These are phyloP conservation scores for Fusarium goolgardi DNA, from an alignment of 2,329 filamentous ascomycete genomes.

Conservation along the genomic window DNA sequence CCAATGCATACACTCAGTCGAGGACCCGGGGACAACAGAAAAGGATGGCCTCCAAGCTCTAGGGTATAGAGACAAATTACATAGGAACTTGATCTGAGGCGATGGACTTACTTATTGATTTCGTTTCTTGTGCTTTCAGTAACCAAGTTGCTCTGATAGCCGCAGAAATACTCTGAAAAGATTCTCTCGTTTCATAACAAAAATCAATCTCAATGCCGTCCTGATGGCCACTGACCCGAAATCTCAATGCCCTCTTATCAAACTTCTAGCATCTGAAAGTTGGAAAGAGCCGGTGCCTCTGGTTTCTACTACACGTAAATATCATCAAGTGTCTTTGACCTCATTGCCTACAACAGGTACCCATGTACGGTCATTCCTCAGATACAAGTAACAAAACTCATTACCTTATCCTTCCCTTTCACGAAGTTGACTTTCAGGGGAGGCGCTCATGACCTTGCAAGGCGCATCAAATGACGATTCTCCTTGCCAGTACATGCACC, in stretches of 20 bases:
- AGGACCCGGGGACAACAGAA: not conserved
- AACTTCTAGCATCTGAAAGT: not conserved
- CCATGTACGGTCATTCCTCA: not conserved
- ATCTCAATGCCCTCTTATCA: not conserved
- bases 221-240: not conserved
- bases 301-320: not conserved
- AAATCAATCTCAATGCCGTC: not conserved
- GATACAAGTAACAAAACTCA: not conserved
- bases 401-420: not conserved
- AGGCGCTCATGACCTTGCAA: not conserved
- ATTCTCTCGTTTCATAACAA: not conserved
- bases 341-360: not conserved
- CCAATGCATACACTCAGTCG: not conserved
- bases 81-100: not conserved
- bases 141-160: not conserved
- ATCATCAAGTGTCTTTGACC: not conserved
- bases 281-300: not conserved
- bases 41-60: not conserved
- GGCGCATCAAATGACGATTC: not conserved
- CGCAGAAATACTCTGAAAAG: not conserved
- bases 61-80: not conserved
- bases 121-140: too few relatives aligned
- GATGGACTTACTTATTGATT: not conserved
- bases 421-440: not conserved
- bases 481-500: not conserved